Conservation (phyloP, 1,284 basidiomycete species). For the Leccinum griseonigrum region DNA sequence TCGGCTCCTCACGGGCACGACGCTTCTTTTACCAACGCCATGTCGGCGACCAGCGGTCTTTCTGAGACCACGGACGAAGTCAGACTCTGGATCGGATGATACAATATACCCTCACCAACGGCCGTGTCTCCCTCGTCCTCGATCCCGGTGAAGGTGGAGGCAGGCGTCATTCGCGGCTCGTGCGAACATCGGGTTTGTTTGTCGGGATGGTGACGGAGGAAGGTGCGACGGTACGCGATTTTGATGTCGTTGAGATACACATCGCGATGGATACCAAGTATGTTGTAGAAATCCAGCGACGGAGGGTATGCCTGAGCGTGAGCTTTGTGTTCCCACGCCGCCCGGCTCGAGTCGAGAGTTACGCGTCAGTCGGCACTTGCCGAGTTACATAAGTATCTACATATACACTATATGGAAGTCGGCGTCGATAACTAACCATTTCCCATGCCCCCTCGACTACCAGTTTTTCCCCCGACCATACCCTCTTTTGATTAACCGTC, state of each 20-base stretch:
- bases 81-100: background rate
- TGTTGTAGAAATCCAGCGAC: constrained; percentile 44
- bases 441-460: too few species aligned
- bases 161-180: background rate
- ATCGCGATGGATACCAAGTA: constrained; percentile 43
- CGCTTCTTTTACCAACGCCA: constrained; percentile 60
- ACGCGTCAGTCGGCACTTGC: too few species aligned
- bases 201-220: constrained; percentile 69
- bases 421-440: too few species aligned
- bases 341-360: too few species aligned
- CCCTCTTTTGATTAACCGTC: too few species aligned
- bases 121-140: constrained; percentile 42
- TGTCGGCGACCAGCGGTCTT: constrained; percentile 29
- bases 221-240: constrained; percentile 63
- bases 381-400: too few species aligned
- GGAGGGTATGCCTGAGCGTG: background rate
- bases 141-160: background rate
- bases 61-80: background rate
- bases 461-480: too few species aligned
- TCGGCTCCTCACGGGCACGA: constrained; percentile 24
- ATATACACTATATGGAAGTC: too few species aligned
- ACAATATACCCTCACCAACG: background rate
- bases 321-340: too few species aligned
- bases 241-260: constrained; percentile 57
- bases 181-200: constrained; percentile 38